These are phyloP conservation scores for Nicotiana knightiana DNA, from an alignment of 257 asterid species.

Conservation along the genomic window DNA sequence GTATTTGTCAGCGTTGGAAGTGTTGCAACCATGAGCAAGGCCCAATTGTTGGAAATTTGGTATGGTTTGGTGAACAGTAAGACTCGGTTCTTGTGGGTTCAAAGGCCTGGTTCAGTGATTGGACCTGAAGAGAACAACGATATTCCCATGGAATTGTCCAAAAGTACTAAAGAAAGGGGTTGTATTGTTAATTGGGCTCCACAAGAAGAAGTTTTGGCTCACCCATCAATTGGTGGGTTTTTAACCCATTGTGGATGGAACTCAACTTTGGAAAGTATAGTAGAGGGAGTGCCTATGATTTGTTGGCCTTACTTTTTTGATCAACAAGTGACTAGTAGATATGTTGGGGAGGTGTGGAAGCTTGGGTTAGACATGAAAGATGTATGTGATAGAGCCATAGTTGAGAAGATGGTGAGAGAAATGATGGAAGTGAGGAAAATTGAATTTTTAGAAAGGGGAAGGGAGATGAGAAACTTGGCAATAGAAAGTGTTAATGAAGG, in stretches of 20 bases:
- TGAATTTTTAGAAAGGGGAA: not conserved
- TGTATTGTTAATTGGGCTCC: slow-evolving; percentile 13
- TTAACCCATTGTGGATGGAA: slow-evolving; percentile 18
- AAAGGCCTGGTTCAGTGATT: not conserved
- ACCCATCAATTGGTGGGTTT: slow-evolving; percentile 8
- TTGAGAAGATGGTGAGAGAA: slow-evolving; percentile 7
- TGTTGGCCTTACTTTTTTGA: slow-evolving; percentile 11
- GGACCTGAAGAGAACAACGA: not conserved
- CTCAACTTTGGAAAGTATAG: not conserved
- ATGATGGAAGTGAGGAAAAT: slow-evolving; percentile 1
- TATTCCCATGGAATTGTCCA: not conserved
- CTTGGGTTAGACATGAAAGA: slow-evolving; percentile 18
- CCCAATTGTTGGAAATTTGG: slow-evolving; percentile 11
- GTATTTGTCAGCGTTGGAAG: slow-evolving; percentile 27
- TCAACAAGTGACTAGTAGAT: slow-evolving; percentile 7
- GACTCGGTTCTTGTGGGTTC: slow-evolving; percentile 10
- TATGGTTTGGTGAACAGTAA: slow-evolving; percentile 15
- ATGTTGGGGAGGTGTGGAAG: slow-evolving; percentile 12
- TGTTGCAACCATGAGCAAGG: not conserved
- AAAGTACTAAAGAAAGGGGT: not conserved
- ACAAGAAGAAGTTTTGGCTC: slow-evolving; percentile 12
- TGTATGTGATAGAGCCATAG: slow-evolving; percentile 6
- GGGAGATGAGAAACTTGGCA: not conserved
- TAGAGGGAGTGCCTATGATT: not conserved
- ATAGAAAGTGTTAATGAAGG: not conserved